A percentile compares a stretch with the other conserved stretches of the same genome.
Evolutionary conservation across 352 stramenopile genomes (phyloP).

Genomic region (Hyaloperonospora arabidopsidis): DNA sequence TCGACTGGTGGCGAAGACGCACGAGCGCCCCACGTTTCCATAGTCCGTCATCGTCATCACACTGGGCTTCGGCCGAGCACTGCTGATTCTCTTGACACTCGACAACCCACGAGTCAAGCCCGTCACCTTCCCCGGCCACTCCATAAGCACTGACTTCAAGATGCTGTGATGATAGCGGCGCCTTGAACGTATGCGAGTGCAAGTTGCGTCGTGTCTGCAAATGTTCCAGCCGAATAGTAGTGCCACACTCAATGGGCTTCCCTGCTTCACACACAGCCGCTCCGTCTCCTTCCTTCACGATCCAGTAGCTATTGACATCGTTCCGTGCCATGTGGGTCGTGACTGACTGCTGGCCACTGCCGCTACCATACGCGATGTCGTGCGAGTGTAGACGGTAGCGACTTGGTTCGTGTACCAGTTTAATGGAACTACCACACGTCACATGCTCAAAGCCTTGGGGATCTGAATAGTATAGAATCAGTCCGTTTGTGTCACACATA

Average conservation of each 20-base stretch:
- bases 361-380: constrained; percentile 70
- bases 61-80: constrained; percentile 59
- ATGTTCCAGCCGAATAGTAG: constrained; percentile 68
- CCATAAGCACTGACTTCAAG: constrained; percentile 77
- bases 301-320: constrained; percentile 82
- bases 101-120: constrained; percentile 63
- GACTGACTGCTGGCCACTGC: constrained; percentile 75
- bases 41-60: constrained; percentile 47
- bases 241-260: constrained; percentile 52
- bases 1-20: constrained; percentile 48
- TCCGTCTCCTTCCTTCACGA: constrained; percentile 71
- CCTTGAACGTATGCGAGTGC: constrained; percentile 66
- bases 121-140: constrained; percentile 68
- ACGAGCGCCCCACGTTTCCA: constrained; percentile 78
- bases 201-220: constrained; percentile 67
- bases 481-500: background rate
- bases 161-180: constrained; percentile 50
- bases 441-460: constrained; percentile 71
- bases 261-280: constrained; percentile 38
- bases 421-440: constrained; percentile 79
- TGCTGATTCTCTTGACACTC: constrained; percentile 68
- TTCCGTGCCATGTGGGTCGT: constrained; percentile 61
- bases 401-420: constrained; percentile 65
- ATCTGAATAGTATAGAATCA: constrained; percentile 39
- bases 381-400: constrained; percentile 80